Conservation (phyloP, 139 green algal genomes). For the Diplosphaera chodatii region DNA sequence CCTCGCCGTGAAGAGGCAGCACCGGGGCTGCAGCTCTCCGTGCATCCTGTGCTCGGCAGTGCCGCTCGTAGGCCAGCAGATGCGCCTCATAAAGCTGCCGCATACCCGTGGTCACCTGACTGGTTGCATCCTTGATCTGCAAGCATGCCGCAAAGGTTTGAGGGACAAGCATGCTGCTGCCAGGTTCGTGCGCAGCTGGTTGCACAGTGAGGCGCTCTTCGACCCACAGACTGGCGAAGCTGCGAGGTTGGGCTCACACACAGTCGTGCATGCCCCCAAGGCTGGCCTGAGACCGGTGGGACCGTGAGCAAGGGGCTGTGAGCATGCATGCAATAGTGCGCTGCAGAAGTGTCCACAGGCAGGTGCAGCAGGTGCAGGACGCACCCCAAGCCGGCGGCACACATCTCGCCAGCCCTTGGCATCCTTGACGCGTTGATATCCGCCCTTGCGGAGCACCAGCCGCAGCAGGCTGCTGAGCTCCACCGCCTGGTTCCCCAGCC, state of each 20-base stretch:
- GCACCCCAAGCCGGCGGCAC: slow-evolving; percentile 52
- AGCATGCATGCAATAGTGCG: neutral
- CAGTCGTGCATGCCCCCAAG: neutral
- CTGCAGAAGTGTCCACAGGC: neutral
- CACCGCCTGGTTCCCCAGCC: slow-evolving; percentile 58
- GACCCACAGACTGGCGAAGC: no score
- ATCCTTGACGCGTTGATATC: slow-evolving; percentile 55
- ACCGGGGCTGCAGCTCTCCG: neutral
- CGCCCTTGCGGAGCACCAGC: slow-evolving; percentile 56
- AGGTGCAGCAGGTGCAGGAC: neutral
- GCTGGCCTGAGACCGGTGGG: neutral
- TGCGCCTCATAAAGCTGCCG: slow-evolving; percentile 71
- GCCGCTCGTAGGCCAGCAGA: slow-evolving; percentile 65
- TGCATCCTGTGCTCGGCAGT: slow-evolving; percentile 13
- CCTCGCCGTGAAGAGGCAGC: neutral
- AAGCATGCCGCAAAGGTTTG: neutral
- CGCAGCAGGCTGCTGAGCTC: slow-evolving; percentile 63
- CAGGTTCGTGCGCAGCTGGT: neutral
- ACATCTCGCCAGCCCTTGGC: slow-evolving; percentile 73
- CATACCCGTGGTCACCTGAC: slow-evolving; percentile 57
- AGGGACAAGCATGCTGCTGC: neutral
- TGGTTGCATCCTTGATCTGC: slow-evolving; percentile 42
- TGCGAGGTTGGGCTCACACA: no score
- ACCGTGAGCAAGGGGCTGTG: neutral
- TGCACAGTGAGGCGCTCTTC: no score